These are phyloP conservation scores for Boletellus emodensis DNA, from an alignment of 768 basidiomycete genomes.

Conservation along the genomic window DNA sequence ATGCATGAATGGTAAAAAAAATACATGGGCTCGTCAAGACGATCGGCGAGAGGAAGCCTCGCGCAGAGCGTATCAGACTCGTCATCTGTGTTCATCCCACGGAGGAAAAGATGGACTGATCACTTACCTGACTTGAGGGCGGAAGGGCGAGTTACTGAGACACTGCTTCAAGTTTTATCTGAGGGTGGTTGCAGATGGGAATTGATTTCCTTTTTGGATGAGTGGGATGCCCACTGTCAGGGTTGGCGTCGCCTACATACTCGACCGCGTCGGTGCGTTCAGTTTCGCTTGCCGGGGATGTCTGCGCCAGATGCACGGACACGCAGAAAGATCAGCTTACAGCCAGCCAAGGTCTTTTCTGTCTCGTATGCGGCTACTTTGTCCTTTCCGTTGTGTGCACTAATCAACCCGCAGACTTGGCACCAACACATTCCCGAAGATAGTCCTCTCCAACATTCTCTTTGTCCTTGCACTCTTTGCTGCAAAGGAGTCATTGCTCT, in stretches of 20 bases:
- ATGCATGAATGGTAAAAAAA: conserved; percentile 89
- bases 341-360: conserved; percentile 50
- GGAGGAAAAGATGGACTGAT: conserved; percentile 6
- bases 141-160: conserved; percentile 8
- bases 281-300: conserved; percentile 35
- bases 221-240: neutral
- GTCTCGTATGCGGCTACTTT: conserved; percentile 43
- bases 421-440: conserved; percentile 48
- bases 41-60: conserved; percentile 57
- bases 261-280: neutral
- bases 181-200: conserved; percentile 11
- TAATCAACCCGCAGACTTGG: conserved; percentile 42
- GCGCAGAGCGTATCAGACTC: conserved; percentile 68
- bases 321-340: conserved; percentile 60
- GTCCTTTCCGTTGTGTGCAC: neutral
- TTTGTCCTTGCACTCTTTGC: conserved; percentile 61
- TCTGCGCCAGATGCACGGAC: conserved; percentile 65
- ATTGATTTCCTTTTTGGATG: conserved; percentile 16
- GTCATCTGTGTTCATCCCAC: conserved; percentile 61
- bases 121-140: conserved; percentile 17
- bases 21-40: conserved; percentile 60
- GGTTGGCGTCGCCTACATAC: neutral
- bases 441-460: conserved; percentile 58
- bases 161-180: conserved; percentile 11
- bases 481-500: conserved; percentile 63